Percentiles rank a stretch among this genome's conserved stretches.
Conservation (phyloP, 495 filamentous ascomycete genomes). For the Neurospora sp. region DNA sequence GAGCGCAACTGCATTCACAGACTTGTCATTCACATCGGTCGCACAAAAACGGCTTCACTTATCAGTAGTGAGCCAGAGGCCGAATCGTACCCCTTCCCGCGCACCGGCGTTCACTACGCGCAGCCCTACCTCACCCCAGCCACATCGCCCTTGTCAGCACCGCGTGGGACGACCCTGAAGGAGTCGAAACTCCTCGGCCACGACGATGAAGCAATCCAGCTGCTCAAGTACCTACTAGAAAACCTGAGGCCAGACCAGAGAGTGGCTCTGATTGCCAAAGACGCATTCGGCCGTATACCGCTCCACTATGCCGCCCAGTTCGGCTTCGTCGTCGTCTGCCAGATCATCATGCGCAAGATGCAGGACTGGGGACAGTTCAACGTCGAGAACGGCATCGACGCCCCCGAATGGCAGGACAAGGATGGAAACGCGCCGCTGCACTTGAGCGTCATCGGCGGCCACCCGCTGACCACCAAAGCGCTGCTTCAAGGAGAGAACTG, state of each 20-base stretch:
- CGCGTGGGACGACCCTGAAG: slow-evolving; percentile 28
- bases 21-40: slow-evolving; percentile 79
- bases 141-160: slow-evolving; percentile 48
- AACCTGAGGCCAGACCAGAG: slow-evolving; percentile 59
- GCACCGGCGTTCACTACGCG: slow-evolving; percentile 52
- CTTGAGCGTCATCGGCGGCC: slow-evolving; percentile 83
- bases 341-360: slow-evolving; percentile 80
- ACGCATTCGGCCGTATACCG: slow-evolving; percentile 75
- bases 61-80: slow-evolving; percentile 35
- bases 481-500: slow-evolving; percentile 73
- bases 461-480: slow-evolving; percentile 71
- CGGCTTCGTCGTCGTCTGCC: slow-evolving; percentile 77
- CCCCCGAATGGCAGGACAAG: slow-evolving; percentile 75
- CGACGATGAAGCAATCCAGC: slow-evolving; percentile 62
- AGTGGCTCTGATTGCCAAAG: slow-evolving; percentile 53
- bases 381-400: slow-evolving; percentile 74
- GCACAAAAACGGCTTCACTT: slow-evolving; percentile 55
- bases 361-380: slow-evolving; percentile 82
- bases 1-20: slow-evolving; percentile 88
- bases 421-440: slow-evolving; percentile 90
- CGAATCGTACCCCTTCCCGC: slow-evolving; percentile 33
- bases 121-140: slow-evolving; percentile 54
- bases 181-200: slow-evolving; percentile 50
- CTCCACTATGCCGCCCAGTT: slow-evolving; percentile 95
- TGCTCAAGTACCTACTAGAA: slow-evolving; percentile 66